Base-by-base conservation (phyloP, 2,329 filamentous ascomycete genomes). In the Fusarium aywerte region DNA sequence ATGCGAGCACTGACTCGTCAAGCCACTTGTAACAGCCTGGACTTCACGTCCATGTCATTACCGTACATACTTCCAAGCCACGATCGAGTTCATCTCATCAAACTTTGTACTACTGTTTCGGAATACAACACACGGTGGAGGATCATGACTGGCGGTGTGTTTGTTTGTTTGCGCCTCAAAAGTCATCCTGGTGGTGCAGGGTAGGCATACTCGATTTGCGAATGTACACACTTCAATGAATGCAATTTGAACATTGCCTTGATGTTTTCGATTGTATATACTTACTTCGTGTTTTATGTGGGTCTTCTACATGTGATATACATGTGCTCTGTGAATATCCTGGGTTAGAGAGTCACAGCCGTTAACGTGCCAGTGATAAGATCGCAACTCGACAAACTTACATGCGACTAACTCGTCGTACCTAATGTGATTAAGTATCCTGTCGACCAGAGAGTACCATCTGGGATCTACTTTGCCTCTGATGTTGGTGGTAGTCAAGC, bases 1-100 rank as follows among this genome's bases (percentile, higher is more conserved):
- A 49, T 16, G 32, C n/a, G 25, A 36, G 12, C 23, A 59, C 65
- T 65, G 64, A 67, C 64, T 67, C 65, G 64, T 51, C 29, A 62
- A 60, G 59, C 43, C 58, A 63, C 43, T 9, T 27, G 29, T 20
- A 53, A 65, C 45, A 32, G 45, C 32, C 21, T 11, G 12, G 29
- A 27, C 39, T 25, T 21, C 32, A 36, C 38, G 7, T 21, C 25
- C 51, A 35, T 18, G 38, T 35, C 44, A 65, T 51, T 53, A 12
- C 45, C 45, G 38, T 35, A 5, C 12, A 36, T 58, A 32, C 33
- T 57, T 16, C 25, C 33, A 15, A 61, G 39, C 32, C 35, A 48
- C 29, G 16, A 31, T 21, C 55, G 36, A 45, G 18, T 63, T 18
- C 13, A 27, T 45, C 32, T n/a, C 44, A 39, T 39, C 65, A 58